Evolutionary conservation across 371 early-diverging fungal genomes (phyloP).

Genomic region (Mucor velutinosus): DNA sequence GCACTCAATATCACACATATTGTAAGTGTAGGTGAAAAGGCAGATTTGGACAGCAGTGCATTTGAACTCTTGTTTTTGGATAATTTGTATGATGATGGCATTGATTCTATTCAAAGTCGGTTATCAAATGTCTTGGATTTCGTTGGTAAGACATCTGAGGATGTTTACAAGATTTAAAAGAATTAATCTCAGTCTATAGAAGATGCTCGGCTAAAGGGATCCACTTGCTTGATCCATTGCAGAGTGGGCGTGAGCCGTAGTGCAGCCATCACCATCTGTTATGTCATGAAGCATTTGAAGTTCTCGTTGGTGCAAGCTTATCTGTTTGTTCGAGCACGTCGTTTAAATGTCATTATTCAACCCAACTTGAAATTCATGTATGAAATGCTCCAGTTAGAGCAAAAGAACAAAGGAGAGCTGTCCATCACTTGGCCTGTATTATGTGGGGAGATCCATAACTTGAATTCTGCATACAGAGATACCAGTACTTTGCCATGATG

Average conservation of each 20-base stretch:
- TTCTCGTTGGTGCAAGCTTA: slow-evolving; percentile 61
- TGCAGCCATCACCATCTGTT: slow-evolving; percentile 69
- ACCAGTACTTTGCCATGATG: not conserved
- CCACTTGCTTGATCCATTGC: slow-evolving; percentile 60
- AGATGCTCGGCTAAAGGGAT: slow-evolving; percentile 31
- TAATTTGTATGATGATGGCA: slow-evolving; percentile 69
- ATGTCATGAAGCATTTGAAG: slow-evolving; percentile 59
- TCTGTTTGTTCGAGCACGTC: slow-evolving; percentile 63
- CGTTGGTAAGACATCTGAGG: slow-evolving; percentile 70
- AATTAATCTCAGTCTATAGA: slow-evolving; percentile 17
- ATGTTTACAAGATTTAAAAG: not conserved
- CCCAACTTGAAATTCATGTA: slow-evolving; percentile 75
- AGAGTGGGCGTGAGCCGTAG: slow-evolving; percentile 71
- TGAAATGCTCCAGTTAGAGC: slow-evolving; percentile 66
- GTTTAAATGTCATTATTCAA: slow-evolving; percentile 70
- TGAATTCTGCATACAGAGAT: slow-evolving; percentile 29
- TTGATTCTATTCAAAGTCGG: slow-evolving; percentile 58
- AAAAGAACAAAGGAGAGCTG: slow-evolving; percentile 30
- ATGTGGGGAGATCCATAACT: slow-evolving; percentile 37
- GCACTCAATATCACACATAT: slow-evolving; percentile 62
- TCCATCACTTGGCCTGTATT: slow-evolving; percentile 44
- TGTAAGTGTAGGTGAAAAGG: slow-evolving; percentile 66
- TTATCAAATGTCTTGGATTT: slow-evolving; percentile 54
- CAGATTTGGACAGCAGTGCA: slow-evolving; percentile 37
- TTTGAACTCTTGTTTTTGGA: slow-evolving; percentile 52